These are phyloP conservation scores for Cochlearia excelsa DNA, from an alignment of 345 rosid genomes.

Conservation along the genomic window DNA sequence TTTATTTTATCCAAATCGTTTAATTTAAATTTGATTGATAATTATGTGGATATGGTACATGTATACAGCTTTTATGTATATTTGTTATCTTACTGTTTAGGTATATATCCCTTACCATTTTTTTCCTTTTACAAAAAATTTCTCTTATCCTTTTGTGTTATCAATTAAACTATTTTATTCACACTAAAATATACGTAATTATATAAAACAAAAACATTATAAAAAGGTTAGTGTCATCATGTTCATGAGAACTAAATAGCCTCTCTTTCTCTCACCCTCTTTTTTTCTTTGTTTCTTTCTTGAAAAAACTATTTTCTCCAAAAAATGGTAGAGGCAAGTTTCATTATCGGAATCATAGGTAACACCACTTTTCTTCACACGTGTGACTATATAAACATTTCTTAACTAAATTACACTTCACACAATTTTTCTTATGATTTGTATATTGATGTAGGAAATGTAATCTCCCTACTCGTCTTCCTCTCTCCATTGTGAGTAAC, in stretches of 20 bases:
- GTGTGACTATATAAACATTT: background rate
- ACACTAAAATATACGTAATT: no score
- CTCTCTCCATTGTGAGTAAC: conserved; percentile 79
- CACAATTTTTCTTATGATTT: background rate
- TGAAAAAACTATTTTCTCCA: background rate
- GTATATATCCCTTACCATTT: no score
- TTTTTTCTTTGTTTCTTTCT: background rate
- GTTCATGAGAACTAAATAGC: conserved; percentile 4
- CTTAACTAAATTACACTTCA: no score
- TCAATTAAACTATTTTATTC: no score
- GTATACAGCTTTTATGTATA: no score
- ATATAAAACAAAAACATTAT: no score
- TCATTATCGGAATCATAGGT: conserved; percentile 38
- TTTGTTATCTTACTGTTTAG: no score
- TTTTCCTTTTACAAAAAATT: no score
- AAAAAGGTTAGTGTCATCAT: background rate
- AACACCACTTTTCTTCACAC: conserved; percentile 3
- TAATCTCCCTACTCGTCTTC: conserved; percentile 65
- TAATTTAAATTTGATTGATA: no score
- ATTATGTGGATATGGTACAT: no score
- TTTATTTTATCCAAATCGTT: no score
- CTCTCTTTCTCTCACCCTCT: conserved; percentile 1
- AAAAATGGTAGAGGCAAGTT: conserved; percentile 34
- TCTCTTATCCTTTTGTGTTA: background rate
- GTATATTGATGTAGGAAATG: conserved; percentile 54